Base-by-base conservation (phyloP, 176 grass and related monocot species). In the Canna indica region DNA sequence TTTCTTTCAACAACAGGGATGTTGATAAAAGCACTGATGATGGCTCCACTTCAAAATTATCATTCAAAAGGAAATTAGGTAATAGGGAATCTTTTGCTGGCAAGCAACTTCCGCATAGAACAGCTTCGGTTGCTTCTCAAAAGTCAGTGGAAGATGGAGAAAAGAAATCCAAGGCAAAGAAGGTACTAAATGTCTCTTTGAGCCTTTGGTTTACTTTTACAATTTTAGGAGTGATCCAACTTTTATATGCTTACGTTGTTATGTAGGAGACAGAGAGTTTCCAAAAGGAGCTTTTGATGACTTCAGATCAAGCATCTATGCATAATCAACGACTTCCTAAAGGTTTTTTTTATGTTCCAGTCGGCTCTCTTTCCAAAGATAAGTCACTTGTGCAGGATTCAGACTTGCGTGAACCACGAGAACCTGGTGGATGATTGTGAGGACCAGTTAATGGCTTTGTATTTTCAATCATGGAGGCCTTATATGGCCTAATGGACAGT, bases 271-370 rank as follows among this genome's bases (percentile, higher is more conserved):
- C 25, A 26, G 85, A 90, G 73, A 79, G 82, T 8, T 95, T 88
- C 65, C 91, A 84, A 44, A 96, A 96, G 69, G 91, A 96, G 76
- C 75, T 88, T 60, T 75, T 90, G 53, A 99, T 99, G 90, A 93
- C 94, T 67, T 99, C 90, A 67, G 94, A 99, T 66, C 90, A 99
- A 85, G 90, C 94, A 24, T 84, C 76, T 45, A 85, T 83, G 30
- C 90, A 99, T 67, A 99, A 93, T 72, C 94, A 99, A 75, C 79
- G 84, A 34, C 94, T 93, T 76, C 90, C 94, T 13, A 90, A 88
- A 58, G 94, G 94, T 62, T 99, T 85, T 74, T 84, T 64, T 24
- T 99, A 88, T 90, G 94, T 99, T 32, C 94, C 94, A 58, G 79
- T 85, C 72, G 89, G 85, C 27, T 90, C 84, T 82, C 80, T 99